Base-by-base conservation (phyloP, 2,329 filamentous ascomycete species). In the Lasiodiplodia hormozganensis region DNA sequence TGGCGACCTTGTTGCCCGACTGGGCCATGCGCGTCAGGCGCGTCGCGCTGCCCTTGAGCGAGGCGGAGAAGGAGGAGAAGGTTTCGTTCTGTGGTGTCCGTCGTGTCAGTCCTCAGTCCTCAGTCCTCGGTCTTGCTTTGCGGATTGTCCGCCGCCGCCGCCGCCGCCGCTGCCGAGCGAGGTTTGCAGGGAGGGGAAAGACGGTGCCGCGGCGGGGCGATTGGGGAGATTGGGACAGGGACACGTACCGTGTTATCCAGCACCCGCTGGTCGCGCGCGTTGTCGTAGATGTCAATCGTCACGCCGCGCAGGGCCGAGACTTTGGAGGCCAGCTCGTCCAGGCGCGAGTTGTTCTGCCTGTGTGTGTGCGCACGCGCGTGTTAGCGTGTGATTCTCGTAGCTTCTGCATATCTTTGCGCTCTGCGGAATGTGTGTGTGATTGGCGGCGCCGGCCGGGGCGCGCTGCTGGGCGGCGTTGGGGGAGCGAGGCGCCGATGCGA, bases 221-320 rank as follows among this genome's bases (percentile, higher is more conserved):
- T 4, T 3, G n/a, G 62, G 57, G 28, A 60, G 18, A 57, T 52
- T n/a, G n/a, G n/a, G n/a, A n/a, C n/a, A n/a, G n/a, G n/a, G n/a
- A n/a, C n/a, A n/a, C n/a, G n/a, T 86, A 96, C 93, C 49, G 92
- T 95, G 76, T 89, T 90, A 81, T 99, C 93, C 73, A 99, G 92
- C 71, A 97, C 88, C 72, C 92, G 89, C 75, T 98, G 95, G 74
- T 92, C 89, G 69, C 93, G 89, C 62, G 96, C 96, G 79, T 96
- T 94, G 82, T 98, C 94, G 86, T 98, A 97, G 76, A 99, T 99
- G 83, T 99, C 94, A 72, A 98, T 89, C 52, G 96, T 99, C 62
- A 99, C 93, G 80, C 92, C 92, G 76, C 95, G 93, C 71, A 99
- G 88, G 65, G 94, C 93, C 21, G 92, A 92, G 67, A 98, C 94